Percentiles rank a stretch among this genome's conserved stretches.
phyloP scores from a whole-genome alignment of 495 filamentous ascomycete genomes.

The Penicillium maclennaniae region DNA sequence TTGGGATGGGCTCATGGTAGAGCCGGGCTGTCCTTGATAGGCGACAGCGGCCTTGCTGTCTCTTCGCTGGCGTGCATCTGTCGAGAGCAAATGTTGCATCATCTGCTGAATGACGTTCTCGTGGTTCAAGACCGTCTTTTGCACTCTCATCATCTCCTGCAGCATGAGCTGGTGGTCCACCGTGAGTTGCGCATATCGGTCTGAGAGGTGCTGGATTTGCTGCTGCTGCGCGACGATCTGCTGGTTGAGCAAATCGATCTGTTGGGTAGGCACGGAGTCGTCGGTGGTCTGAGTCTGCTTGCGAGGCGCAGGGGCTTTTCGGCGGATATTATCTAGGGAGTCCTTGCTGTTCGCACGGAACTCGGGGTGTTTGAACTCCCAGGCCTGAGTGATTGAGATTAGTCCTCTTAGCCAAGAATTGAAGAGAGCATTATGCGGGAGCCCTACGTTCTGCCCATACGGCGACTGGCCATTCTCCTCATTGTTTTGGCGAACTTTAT shows the following conservation, averaged over 20 bases:
- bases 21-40: conserved; percentile 41
- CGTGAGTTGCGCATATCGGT: conserved; percentile 78
- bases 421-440: not conserved
- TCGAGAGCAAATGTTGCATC: conserved; percentile 64
- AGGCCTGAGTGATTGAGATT: conserved; percentile 55
- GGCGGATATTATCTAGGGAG: conserved; percentile 90
- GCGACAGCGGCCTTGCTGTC: conserved; percentile 52
- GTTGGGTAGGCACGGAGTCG: conserved; percentile 76
- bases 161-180: conserved; percentile 83
- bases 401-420: not conserved
- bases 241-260: conserved; percentile 84
- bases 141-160: conserved; percentile 80
- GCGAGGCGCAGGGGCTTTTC: conserved; percentile 90
- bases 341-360: conserved; percentile 96
- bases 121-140: conserved; percentile 85
- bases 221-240: conserved; percentile 88
- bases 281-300: conserved; percentile 63
- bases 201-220: conserved; percentile 80
- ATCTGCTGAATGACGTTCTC: conserved; percentile 71
- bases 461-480: conserved; percentile 89
- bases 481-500: conserved; percentile 96
- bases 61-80: conserved; percentile 61
- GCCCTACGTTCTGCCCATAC: conserved; percentile 81
- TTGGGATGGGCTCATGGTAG: conserved; percentile 40
- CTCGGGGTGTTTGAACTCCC: conserved; percentile 98